These are phyloP conservation scores for Collybia nuda DNA, from an alignment of 768 basidiomycete genomes.

Conservation along the genomic window DNA sequence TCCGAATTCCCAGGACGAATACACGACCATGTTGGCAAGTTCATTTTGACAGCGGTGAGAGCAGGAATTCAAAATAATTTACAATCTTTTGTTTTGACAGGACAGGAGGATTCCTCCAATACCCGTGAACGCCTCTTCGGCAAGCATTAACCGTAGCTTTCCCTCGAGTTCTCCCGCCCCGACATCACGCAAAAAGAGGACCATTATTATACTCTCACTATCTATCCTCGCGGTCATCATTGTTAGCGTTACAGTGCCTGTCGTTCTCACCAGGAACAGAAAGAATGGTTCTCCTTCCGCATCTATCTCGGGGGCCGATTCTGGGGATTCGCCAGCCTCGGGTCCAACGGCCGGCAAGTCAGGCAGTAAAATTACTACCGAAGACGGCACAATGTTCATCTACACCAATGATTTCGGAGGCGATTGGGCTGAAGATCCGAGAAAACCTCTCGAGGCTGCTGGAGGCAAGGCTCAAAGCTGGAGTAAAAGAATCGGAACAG, in stretches of 20 bases:
- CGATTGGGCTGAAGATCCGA: constrained; percentile 73
- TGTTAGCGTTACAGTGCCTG: constrained; percentile 7
- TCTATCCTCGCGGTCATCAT: constrained; percentile 5
- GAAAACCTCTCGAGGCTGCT: constrained; percentile 62
- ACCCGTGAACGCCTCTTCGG: background rate
- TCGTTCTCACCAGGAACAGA: constrained; percentile 17
- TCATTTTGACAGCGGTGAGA: background rate
- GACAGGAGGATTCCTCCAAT: constrained; percentile 4
- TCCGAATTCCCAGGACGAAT: too few species aligned
- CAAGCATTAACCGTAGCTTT: background rate
- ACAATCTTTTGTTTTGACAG: background rate
- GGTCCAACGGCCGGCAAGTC: constrained; percentile 51
- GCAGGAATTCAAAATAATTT: too few species aligned
- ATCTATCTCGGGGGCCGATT: constrained; percentile 10
- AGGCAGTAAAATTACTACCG: constrained; percentile 67
- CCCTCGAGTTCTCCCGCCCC: background rate
- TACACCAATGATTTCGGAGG: constrained; percentile 84
- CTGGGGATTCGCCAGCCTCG: constrained; percentile 7
- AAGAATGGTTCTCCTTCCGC: constrained; percentile 10
- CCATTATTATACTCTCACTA: constrained; percentile 6
- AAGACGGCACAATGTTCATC: constrained; percentile 76
- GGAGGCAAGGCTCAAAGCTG: constrained; percentile 80
- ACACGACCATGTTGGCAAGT: background rate
- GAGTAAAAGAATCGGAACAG: constrained; percentile 67
- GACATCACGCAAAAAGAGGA: constrained; percentile 9